Evolutionary conservation across 2,329 filamentous ascomycete genomes (phyloP).

Genomic region (Hysterium pulicare): DNA sequence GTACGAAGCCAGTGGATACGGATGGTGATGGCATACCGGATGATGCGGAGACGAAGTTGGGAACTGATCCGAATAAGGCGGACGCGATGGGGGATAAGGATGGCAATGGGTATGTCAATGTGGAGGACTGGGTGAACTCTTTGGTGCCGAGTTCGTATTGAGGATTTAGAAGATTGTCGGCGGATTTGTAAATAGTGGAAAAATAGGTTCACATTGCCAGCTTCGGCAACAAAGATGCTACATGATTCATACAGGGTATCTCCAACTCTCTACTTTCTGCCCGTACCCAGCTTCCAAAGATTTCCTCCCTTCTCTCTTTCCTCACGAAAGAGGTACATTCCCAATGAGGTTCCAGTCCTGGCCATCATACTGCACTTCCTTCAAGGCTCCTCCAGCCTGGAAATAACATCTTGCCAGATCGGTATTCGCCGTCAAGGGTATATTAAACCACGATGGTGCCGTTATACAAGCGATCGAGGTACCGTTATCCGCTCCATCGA

Average conservation of each 20-base stretch:
- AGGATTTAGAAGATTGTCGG: no score
- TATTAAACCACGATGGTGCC: neutral
- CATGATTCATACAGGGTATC: no score
- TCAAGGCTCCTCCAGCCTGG: slow-evolving; percentile 2
- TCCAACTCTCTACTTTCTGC: no score
- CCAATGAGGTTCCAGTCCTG: slow-evolving; percentile 4
- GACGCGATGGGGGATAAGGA: slow-evolving; percentile 42
- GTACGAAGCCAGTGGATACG: slow-evolving; percentile 40
- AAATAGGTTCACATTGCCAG: no score
- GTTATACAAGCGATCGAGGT: slow-evolving; percentile 6
- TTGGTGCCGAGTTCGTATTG: slow-evolving; percentile 35
- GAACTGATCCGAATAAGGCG: slow-evolving; percentile 31
- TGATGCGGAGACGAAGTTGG: slow-evolving; percentile 45
- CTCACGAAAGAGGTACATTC: neutral
- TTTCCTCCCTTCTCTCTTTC: no score
- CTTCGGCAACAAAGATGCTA: no score
- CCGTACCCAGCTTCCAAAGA: no score
- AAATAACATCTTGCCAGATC: slow-evolving; percentile 6
- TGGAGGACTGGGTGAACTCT: slow-evolving; percentile 53
- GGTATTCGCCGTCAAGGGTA: neutral
- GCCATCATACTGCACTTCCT: slow-evolving; percentile 3
- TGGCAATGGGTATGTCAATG: slow-evolving; percentile 44
- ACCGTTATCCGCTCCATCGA: slow-evolving; percentile 6
- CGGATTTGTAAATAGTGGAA: no score
- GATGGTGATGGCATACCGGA: slow-evolving; percentile 53